Evolutionary conservation across 2,329 filamentous ascomycete species (phyloP).

Genomic region (Fusarium abutilonis): DNA sequence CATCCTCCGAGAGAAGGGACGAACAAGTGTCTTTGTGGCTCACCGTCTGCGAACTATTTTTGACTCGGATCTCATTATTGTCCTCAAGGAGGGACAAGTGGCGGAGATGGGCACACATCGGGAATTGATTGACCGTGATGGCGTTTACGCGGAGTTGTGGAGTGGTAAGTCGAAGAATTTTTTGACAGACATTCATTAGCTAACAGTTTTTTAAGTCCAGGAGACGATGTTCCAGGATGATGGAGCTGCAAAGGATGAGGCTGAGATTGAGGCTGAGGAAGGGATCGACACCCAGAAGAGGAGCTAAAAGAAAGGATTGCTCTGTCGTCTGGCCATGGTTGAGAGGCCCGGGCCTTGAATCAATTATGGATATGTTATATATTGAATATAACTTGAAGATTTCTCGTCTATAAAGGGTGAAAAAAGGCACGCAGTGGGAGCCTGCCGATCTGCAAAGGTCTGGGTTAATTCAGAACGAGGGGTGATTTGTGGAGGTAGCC

Average conservation of each 20-base stretch:
- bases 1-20: slow-evolving; percentile 85
- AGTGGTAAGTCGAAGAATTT: slow-evolving; percentile 68
- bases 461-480: too few species aligned
- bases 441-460: too few species aligned
- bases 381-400: slow-evolving; percentile 18
- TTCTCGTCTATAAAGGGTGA: background rate
- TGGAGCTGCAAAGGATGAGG: slow-evolving; percentile 55
- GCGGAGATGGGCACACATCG: slow-evolving; percentile 89
- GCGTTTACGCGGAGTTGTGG: slow-evolving; percentile 91
- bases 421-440: too few species aligned
- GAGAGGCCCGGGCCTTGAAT: slow-evolving; percentile 11
- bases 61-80: slow-evolving; percentile 92
- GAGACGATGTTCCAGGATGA: slow-evolving; percentile 66
- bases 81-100: slow-evolving; percentile 84
- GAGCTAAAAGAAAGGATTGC: slow-evolving; percentile 6
- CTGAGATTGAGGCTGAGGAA: slow-evolving; percentile 50
- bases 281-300: slow-evolving; percentile 17
- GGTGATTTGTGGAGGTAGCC: too few species aligned
- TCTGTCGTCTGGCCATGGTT: background rate
- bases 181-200: background rate
- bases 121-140: slow-evolving; percentile 79
- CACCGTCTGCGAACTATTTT: slow-evolving; percentile 93
- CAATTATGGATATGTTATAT: slow-evolving; percentile 13
- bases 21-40: slow-evolving; percentile 95
- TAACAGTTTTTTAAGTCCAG: slow-evolving; percentile 59